Percentiles rank a stretch among this genome's conserved stretches.
Evolutionary conservation across 2,329 filamentous ascomycete genomes (phyloP).

Genomic region (Alternaria arbusti): DNA sequence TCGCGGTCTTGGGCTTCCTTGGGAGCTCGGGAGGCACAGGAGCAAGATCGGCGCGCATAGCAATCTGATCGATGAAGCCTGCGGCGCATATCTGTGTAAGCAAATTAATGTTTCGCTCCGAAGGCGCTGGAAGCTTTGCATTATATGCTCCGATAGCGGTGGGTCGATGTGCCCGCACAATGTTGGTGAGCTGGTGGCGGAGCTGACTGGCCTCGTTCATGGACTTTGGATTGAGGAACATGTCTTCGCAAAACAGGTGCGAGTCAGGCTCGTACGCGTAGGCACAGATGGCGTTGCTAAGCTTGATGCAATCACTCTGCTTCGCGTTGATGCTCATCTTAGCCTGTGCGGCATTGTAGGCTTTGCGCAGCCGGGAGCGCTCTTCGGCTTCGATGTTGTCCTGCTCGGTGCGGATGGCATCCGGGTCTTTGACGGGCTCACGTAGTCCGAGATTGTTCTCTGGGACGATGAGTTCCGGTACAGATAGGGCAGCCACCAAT

Average conservation of each 20-base stretch:
- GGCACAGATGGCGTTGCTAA: conserved; percentile 85
- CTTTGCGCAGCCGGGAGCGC: conserved; percentile 68
- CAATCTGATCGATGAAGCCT: conserved; percentile 93
- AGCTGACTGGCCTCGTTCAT: conserved; percentile 87
- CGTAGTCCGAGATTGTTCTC: conserved; percentile 76
- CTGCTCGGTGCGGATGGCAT: conserved; percentile 62
- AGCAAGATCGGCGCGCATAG: conserved; percentile 86
- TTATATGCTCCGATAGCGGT: conserved; percentile 47
- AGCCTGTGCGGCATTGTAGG: conserved; percentile 74
- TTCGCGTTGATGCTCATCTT: conserved; percentile 79
- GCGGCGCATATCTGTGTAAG: conserved; percentile 91
- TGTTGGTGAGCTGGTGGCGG: conserved; percentile 79
- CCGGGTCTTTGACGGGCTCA: conserved; percentile 53
- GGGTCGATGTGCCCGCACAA: conserved; percentile 77
- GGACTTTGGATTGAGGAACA: conserved; percentile 86
- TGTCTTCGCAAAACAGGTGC: conserved; percentile 78
- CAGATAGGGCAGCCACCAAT: conserved; percentile 85
- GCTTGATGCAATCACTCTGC: conserved; percentile 85
- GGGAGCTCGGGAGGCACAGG: conserved; percentile 63
- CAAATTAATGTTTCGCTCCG: conserved; percentile 71
- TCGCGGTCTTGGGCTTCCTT: conserved; percentile 79
- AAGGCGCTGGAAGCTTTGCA: conserved; percentile 63
- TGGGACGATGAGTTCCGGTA: conserved; percentile 84
- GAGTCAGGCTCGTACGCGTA: conserved; percentile 61
- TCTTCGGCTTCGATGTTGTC: conserved; percentile 75